Base-by-base conservation (phyloP, 257 asterid genomes). In the Rhazya stricta region DNA sequence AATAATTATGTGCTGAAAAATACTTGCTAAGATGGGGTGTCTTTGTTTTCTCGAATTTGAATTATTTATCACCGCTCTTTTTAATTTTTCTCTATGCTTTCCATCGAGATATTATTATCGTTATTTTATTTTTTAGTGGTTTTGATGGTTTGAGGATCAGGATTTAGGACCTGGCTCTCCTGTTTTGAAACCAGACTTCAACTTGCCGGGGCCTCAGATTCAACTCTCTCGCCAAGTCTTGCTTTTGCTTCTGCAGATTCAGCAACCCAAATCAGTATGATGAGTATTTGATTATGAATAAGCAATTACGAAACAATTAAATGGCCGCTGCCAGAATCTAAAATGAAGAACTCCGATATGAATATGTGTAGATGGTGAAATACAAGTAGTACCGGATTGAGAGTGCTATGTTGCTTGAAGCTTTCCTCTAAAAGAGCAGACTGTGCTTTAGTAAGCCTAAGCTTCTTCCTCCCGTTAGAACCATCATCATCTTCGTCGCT, bases 181-280 rank as follows among this genome's bases (percentile, higher is more conserved):
- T 86, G 76, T 91, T 91, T 84, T 91, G 96, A 62, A 91, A 91
- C 96, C 96, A 91, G 50, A 91, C 96, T 79, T 91, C 96, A 69
- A 91, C 94, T 72, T 91, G 96, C 65, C 96, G 85, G 10, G 96
- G 94, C 87, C 93, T 86, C 27, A 91, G 86, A 84, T 80, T 87
- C 37, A 91, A 78, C 15, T 91, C 89, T 57, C 81, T 79, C 7
- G 92, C 95, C 81, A 91, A 83, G 1, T 86, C 96, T 60, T 84
- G 92, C 79, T 91, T 91, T 74, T 89, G 91, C 75, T 91, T 91
- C 96, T 91, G 91, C 57, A 61, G 25, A 77, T 67, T 71, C 63
- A 36, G 30, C 13, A 5, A 27, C 41, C 60, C 25, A 65, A 65
- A 65, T 65, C 12, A 63, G 13, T 63, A 19, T 16, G 1, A 32